Evolutionary conservation across 75 land plant genomes (phyloP), one percentile per base, ranked within the genome.

Genomic region (Picea glauca): DNA sequence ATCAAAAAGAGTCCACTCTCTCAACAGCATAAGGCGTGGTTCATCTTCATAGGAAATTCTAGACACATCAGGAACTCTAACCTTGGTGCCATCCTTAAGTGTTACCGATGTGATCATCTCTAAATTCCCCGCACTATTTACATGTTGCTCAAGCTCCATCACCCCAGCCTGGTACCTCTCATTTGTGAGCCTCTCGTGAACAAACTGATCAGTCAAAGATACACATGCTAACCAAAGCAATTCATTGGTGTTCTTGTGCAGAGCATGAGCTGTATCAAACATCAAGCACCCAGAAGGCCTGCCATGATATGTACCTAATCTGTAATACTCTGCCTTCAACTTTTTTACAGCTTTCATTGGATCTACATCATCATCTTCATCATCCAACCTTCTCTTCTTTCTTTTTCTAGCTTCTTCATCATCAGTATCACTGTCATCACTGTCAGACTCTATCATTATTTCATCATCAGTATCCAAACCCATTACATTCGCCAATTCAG

Each of bases 171-270:
- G 90, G 78, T 96, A 96, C 80, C 99, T 89, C 88, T 96, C 95
- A 76, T 84, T 82, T 0, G 95, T 94, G 13, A 94, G 33, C 84
- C 95, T 91, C 83, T 96, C 99, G 57, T 96, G 99, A 23, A 94
- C 95, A 78, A 96, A 94, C 79, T 96, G 95, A 81, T 94, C 97
- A 6, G 97, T 96, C 21, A 96, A 81, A 0, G 97, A 84, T 7
- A 96, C 99, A 81, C 97, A 92, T 63, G 97, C 99, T 68, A 96
- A 79, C 99, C 99, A 96, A 6, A 96, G 90, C 72, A 89, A 75
- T 88, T 96, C 99, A 77, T 94, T 94, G 5, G 87, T 94, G 91
- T 91, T 96, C 82, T 89, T 96, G 76, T 96, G 86, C 57, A 94
- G 80, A 26, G 91, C 84, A 81, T 96, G 93, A 11, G 95, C 84